Percentiles rank a stretch among this genome's conserved stretches.
These are phyloP conservation scores for Paramecium octaurelia DNA, from an alignment of 73 alveolate species.

Conservation along the genomic window DNA sequence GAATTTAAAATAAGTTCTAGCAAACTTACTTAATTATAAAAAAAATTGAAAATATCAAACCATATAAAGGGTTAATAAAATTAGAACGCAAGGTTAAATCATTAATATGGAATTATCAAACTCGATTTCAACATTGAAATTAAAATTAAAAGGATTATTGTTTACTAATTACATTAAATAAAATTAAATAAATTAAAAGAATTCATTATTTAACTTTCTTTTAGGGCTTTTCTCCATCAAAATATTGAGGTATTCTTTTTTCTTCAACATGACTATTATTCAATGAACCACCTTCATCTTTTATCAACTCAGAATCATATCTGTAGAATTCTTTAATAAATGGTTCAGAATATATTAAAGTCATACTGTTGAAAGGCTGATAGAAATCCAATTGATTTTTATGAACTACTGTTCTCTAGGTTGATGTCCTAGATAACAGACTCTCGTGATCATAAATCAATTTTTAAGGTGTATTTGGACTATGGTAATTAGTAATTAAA, in stretches of 20 bases:
- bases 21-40: too few relatives aligned
- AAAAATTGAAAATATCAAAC: too few relatives aligned
- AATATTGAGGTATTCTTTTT: neutral
- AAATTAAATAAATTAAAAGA: neutral
- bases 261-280: neutral
- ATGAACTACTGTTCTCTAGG: neutral
- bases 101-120: conserved; percentile 64
- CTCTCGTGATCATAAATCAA: conserved; percentile 29
- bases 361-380: neutral
- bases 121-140: conserved; percentile 62
- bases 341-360: neutral
- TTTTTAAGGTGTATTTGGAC: conserved; percentile 49
- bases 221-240: neutral
- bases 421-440: neutral
- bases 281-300: conserved; percentile 35
- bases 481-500: neutral
- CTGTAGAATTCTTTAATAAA: neutral
- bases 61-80: too few relatives aligned
- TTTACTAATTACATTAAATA: neutral
- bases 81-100: too few relatives aligned
- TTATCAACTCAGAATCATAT: neutral
- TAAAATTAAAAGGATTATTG: conserved; percentile 72
- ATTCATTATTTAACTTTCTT: neutral
- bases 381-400: neutral
- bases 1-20: too few relatives aligned